phyloP scores from a whole-genome alignment of 495 filamentous ascomycete genomes.

The Aspergillus egyptiacus region DNA sequence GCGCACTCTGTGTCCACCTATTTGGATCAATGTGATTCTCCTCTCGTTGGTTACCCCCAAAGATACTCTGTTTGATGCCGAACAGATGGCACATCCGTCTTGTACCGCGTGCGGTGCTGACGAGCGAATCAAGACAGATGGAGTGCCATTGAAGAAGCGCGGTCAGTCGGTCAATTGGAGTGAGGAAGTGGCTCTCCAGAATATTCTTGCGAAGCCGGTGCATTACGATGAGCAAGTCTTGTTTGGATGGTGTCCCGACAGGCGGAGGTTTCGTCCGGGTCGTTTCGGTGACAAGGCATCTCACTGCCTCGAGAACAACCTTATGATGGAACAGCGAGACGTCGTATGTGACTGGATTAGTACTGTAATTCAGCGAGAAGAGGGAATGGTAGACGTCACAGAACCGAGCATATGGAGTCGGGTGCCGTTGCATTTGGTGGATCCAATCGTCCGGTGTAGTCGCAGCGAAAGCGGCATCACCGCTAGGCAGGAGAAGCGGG shows the following conservation, averaged over 20 bases:
- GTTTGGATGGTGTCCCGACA: neutral
- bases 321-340: slow-evolving; percentile 1
- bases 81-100: slow-evolving; percentile 4
- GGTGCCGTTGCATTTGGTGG: neutral
- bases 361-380: neutral
- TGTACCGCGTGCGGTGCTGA: neutral
- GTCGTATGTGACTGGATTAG: neutral
- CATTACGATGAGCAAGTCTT: neutral
- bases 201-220: neutral
- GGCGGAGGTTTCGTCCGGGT: neutral
- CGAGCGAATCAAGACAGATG: slow-evolving; percentile 1
- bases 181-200: neutral
- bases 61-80: neutral
- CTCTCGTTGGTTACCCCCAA: neutral
- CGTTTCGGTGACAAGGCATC: neutral
- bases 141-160: slow-evolving; percentile 4
- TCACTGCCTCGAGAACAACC: neutral
- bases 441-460: neutral
- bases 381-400: neutral
- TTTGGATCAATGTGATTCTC: neutral
- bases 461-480: neutral
- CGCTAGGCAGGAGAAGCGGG: neutral
- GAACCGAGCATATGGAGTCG: neutral
- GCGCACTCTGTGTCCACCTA: neutral
- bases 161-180: neutral